These are phyloP conservation scores for Fragaria iinumae DNA, from an alignment of 306 rosid genomes.

Conservation along the genomic window DNA sequence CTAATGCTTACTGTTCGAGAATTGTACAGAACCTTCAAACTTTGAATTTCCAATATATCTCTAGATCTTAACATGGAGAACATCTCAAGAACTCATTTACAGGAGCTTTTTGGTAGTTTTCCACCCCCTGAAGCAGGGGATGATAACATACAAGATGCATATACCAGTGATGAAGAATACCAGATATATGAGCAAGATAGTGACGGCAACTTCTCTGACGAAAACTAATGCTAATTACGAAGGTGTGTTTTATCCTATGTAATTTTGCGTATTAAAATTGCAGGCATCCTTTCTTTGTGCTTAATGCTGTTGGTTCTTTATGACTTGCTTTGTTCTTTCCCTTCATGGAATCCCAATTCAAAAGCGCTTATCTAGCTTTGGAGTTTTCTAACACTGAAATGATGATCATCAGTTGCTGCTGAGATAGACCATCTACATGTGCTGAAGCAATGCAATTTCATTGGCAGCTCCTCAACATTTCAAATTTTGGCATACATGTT, in stretches of 20 bases:
- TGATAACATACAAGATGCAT: slow-evolving; percentile 26
- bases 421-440: neutral
- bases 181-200: slow-evolving; percentile 62
- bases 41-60: slow-evolving; percentile 44
- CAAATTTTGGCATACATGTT: neutral
- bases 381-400: neutral
- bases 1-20: neutral
- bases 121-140: slow-evolving; percentile 41
- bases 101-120: slow-evolving; percentile 82
- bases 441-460: neutral
- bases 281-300: neutral
- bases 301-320: neutral
- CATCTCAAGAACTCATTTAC: slow-evolving; percentile 71
- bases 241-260: neutral
- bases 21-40: slow-evolving; percentile 5
- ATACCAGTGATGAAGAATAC: slow-evolving; percentile 62
- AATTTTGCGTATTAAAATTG: neutral
- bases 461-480: neutral
- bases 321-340: neutral
- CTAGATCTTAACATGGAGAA: slow-evolving; percentile 55
- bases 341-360: neutral
- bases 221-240: slow-evolving; percentile 21
- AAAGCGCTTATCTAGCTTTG: neutral
- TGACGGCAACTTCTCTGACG: slow-evolving; percentile 46
- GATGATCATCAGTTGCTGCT: neutral